A percentile compares a stretch with the other conserved stretches of the same genome.
Evolutionary conservation across 768 basidiomycete species (phyloP).

Genomic region (Rhizopogon vinicolor): DNA sequence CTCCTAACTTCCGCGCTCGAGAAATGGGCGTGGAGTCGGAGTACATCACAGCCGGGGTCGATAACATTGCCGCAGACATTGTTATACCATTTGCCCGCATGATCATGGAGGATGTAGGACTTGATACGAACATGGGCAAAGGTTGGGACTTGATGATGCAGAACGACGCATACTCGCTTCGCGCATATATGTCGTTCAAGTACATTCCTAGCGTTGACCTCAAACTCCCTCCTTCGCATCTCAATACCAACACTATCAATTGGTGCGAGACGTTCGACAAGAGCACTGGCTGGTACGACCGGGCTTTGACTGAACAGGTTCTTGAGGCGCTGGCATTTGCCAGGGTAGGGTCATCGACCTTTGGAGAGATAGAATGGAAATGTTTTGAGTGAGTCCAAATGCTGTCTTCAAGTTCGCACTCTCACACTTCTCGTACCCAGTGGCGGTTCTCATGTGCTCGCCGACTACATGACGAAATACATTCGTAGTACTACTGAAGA

Average conservation of each 20-base stretch:
- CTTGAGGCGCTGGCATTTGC: slow-evolving; percentile 25
- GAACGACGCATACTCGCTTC: slow-evolving; percentile 22
- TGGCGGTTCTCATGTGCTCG: slow-evolving; percentile 19
- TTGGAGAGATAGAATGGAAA: slow-evolving; percentile 17
- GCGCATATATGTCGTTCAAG: slow-evolving; percentile 15
- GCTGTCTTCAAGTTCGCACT: background rate
- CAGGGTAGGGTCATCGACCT: background rate
- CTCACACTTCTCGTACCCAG: slow-evolving; percentile 2
- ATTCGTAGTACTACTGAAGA: background rate
- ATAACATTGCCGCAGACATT: slow-evolving; percentile 13
- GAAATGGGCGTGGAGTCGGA: slow-evolving; percentile 5
- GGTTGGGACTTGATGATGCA: slow-evolving; percentile 21
- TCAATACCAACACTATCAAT: background rate
- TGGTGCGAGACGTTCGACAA: slow-evolving; percentile 27
- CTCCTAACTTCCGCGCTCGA: slow-evolving; percentile 6
- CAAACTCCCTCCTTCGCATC: background rate
- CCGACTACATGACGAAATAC: slow-evolving; percentile 19
- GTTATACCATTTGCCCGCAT: slow-evolving; percentile 13
- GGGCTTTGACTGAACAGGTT: slow-evolving; percentile 30
- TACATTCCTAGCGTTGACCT: background rate
- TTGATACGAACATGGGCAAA: background rate
- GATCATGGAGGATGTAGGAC: slow-evolving; percentile 17
- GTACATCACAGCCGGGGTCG: slow-evolving; percentile 12
- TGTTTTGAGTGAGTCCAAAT: slow-evolving; percentile 24
- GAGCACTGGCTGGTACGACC: slow-evolving; percentile 30